Conservation (phyloP, 768 basidiomycete species). For the Porpolomopsis calyptriformis region DNA sequence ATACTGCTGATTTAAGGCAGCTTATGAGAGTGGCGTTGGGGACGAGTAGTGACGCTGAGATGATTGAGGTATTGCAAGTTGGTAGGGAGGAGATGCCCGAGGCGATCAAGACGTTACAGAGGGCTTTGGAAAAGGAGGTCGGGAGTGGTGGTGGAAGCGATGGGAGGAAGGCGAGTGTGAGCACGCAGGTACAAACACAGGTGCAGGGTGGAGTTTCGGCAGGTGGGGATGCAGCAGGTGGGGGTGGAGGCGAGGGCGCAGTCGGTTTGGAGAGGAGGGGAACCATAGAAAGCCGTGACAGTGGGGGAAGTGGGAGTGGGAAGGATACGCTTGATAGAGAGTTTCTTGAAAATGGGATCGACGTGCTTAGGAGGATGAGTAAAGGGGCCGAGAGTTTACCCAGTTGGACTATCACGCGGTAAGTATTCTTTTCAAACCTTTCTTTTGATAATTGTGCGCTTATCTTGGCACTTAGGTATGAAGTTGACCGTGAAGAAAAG, state of each 20-base stretch:
- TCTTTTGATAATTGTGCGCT: not conserved
- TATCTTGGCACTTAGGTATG: slow-evolving; percentile 36
- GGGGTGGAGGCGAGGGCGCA: too few species aligned
- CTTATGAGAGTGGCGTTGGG: slow-evolving; percentile 50
- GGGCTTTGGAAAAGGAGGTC: slow-evolving; percentile 44
- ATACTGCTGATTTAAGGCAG: slow-evolving; percentile 44
- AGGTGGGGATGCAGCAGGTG: slow-evolving; percentile 1
- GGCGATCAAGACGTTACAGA: slow-evolving; percentile 69
- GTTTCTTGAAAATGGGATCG: slow-evolving; percentile 64
- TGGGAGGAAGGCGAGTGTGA: slow-evolving; percentile 3
- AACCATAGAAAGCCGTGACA: not conserved
- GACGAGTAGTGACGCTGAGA: slow-evolving; percentile 49
- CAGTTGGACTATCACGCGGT: slow-evolving; percentile 70
- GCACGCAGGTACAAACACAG: not conserved
- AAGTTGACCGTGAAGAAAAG: slow-evolving; percentile 58
- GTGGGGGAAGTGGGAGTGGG: slow-evolving; percentile 7
- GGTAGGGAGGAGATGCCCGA: slow-evolving; percentile 64
- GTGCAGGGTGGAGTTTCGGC: not conserved
- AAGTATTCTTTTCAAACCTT: slow-evolving; percentile 7
- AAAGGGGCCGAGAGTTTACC: slow-evolving; percentile 37
- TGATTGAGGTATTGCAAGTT: slow-evolving; percentile 53
- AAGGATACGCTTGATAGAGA: slow-evolving; percentile 51
- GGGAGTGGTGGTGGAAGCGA: slow-evolving; percentile 14
- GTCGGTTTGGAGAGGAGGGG: not conserved
- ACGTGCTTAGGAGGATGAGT: slow-evolving; percentile 57